Base-by-base conservation (phyloP, 768 basidiomycete genomes). In the Artomyces pyxidatus region DNA sequence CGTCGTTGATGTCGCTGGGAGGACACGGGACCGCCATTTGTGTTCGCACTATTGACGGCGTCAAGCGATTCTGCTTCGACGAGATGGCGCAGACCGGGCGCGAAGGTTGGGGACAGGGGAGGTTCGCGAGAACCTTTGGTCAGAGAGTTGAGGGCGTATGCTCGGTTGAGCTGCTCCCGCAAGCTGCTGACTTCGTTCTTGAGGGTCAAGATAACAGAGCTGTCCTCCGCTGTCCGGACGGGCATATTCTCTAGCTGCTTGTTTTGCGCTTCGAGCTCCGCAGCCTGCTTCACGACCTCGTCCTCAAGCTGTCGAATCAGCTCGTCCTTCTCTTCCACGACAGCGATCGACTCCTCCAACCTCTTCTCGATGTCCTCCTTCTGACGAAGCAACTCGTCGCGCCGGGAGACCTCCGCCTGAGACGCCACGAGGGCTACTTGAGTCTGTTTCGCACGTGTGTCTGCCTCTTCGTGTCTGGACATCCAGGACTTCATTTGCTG, bases 161-260 rank as follows among this genome's bases (percentile, higher is more conserved):
- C 83, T 27, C 95, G 82, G 59, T 94, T 94, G 55, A 98, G 81
- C 63, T 98, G 95, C 62, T 99, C 96, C 51, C 92, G 89, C 26
- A 98, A 76, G 59, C 71, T 85, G 67, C 85, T 83, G 57, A 99
- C 85, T 72, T 99, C 96, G 57, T 81, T 88, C 67, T 95, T 93
- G 58, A 99, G 78, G 0, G 85, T 85, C 55, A 82, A 71, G 53
- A 98, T 91, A 37, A 95, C 85, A 14, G 88, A 85, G 55, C 72
- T 82, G 61, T 97, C 92, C 57, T 96, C 94, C 4, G 78, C 76
- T 41, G 77, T 83, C 54, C 83, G 79, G 40, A 70, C 67, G 6
- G 87, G 83, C 0, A 78, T 71, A 45, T 66, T 59, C 41, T 90
- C 88, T 29, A 85, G 72, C 12, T 78, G 68, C 55, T 80, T 83